Percentiles rank a stretch among this genome's conserved stretches.
These are phyloP conservation scores for Protomyces arabidopsidicola DNA, from an alignment of 1,139 yeast species.

Conservation along the genomic window DNA sequence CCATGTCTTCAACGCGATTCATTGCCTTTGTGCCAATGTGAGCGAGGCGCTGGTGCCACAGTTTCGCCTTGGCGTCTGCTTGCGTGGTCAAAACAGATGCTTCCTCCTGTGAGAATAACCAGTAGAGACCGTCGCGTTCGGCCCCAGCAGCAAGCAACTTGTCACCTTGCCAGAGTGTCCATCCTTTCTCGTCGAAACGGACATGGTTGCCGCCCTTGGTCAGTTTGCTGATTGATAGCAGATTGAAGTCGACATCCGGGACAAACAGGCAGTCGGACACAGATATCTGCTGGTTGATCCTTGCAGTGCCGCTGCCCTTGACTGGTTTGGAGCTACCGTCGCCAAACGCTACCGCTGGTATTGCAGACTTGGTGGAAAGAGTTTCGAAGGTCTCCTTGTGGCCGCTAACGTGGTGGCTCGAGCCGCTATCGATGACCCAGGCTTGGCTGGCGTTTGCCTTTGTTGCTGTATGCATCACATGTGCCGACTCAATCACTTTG, in stretches of 20 bases:
- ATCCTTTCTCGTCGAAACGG: not conserved
- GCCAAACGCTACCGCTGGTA: not conserved
- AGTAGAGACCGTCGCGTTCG: not conserved
- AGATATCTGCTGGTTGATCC: not conserved
- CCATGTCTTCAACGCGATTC: not conserved
- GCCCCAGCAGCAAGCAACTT: not conserved
- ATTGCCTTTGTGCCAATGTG: not conserved
- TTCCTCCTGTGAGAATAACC: not conserved
- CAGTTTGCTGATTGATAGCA: not conserved
- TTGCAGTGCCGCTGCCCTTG: not conserved
- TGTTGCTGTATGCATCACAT: no score
- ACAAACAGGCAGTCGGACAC: not conserved
- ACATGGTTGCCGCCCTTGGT: not conserved
- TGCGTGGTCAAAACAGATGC: not conserved
- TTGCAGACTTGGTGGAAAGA: not conserved
- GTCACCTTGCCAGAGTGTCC: not conserved
- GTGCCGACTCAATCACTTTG: no score
- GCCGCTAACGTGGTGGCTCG: not conserved
- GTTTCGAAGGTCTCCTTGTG: not conserved
- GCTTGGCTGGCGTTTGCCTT: not conserved
- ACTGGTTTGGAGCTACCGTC: not conserved
- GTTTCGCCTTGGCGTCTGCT: not conserved
- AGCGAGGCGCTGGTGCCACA: not conserved
- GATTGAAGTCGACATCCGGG: not conserved
- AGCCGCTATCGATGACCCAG: not conserved